A percentile compares a stretch with the other conserved stretches of the same genome.
Conservation (phyloP, 2,329 filamentous ascomycete genomes). For the Penicillium decumbens region DNA sequence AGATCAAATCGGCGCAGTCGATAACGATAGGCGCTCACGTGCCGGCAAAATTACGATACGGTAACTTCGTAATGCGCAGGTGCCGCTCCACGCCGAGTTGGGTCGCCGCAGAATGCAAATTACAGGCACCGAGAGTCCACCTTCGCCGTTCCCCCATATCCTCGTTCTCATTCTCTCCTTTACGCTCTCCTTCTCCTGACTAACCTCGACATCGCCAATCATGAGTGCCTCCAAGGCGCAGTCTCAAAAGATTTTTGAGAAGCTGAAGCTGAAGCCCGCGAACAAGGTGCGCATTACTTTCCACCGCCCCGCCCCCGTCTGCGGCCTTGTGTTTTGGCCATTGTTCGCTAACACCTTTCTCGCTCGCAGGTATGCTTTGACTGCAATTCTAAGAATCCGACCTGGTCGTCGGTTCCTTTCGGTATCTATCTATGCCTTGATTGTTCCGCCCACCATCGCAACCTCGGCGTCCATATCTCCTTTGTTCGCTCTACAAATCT, state of each 20-base stretch:
- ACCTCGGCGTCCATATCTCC: slow-evolving; percentile 96
- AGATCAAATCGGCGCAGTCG: neutral
- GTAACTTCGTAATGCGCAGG: slow-evolving; percentile 9
- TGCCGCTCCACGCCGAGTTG: slow-evolving; percentile 4
- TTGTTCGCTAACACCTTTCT: slow-evolving; percentile 19
- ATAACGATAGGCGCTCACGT: slow-evolving; percentile 9
- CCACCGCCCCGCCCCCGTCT: slow-evolving; percentile 23
- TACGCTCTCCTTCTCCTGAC: slow-evolving; percentile 16
- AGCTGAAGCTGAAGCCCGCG: slow-evolving; percentile 86
- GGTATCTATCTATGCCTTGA: slow-evolving; percentile 98
- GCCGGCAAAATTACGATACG: slow-evolving; percentile 18
- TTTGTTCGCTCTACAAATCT: slow-evolving; percentile 98
- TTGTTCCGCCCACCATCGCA: slow-evolving; percentile 94
- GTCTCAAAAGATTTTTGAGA: slow-evolving; percentile 96
- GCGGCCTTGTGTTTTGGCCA: slow-evolving; percentile 12
- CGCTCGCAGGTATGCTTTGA: slow-evolving; percentile 83
- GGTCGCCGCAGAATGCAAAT: slow-evolving; percentile 20
- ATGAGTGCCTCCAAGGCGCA: slow-evolving; percentile 83
- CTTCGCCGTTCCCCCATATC: slow-evolving; percentile 1
- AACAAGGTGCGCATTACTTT: slow-evolving; percentile 68
- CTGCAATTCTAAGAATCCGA: slow-evolving; percentile 94
- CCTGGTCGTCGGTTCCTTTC: slow-evolving; percentile 95
- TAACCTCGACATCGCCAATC: slow-evolving; percentile 27
- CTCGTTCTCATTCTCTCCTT: slow-evolving; percentile 32
- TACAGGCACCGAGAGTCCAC: slow-evolving; percentile 23